Base-by-base conservation (phyloP, 139 green algal species). In the Coccomyxa sp. region DNA sequence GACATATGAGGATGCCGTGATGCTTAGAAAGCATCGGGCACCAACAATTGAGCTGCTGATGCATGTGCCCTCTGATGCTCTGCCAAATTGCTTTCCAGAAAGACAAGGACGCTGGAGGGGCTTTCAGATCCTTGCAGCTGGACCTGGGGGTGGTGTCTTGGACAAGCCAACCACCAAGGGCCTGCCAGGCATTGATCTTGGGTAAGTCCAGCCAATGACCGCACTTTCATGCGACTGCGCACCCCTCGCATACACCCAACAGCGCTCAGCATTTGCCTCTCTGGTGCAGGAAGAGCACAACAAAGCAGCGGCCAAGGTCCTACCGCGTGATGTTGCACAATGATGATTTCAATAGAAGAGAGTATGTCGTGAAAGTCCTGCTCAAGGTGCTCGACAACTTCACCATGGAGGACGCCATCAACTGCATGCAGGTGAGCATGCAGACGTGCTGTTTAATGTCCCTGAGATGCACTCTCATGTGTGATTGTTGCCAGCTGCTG, bases 281-380 rank as follows among this genome's bases (percentile, higher is more conserved):
- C 5, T 37, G 27, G 22, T 40, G 36, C 87, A 89, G 82, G 33
- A 82, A 68, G 0, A 64, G 83, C 55, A 79, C 74, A 29, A 82
- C 82, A 38, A 87, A 87, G 77, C 91, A 93, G 81, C 86, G 85
- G 76, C 90, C 93, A 10, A 92, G 91, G 0, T 89, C 85, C 10
- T 97, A 97, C 86, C 86, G 93, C 33, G 92, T 97, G 22, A 85
- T 96, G 84, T 88, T 96, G 39, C 94, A 98, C 86, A 98, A 98
- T 74, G 94, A 98, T 88, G 93, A 93, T 82, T 91, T 94, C 84
- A 98, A 98, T 82, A 84, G 88, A 54, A 86, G 95, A 3, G 95
- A 98, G 83, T 98, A 98, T 58, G 95, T 98, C 2, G 95, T 98
- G 0, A 90, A 93, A 68, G 90, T 97, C 8, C 83, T 97, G 55